Evolutionary conservation across 495 filamentous ascomycete genomes (phyloP).

Genomic region (Penicillium egyptiacum): DNA sequence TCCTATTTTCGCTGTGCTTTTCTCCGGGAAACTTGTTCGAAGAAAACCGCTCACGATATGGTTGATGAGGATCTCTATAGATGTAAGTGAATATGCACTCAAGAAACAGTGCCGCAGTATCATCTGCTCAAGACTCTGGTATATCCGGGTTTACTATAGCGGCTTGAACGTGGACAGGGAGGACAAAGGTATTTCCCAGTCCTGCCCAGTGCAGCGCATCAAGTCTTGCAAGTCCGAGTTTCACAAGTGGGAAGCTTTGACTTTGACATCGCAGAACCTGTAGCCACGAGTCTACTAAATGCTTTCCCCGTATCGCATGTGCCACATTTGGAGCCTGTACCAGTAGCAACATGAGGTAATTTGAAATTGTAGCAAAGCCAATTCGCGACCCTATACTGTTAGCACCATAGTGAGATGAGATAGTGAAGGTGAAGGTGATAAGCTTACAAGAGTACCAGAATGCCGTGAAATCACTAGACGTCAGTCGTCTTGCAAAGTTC

Average conservation of each 20-base stretch:
- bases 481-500: conserved; percentile 32
- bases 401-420: not conserved
- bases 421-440: not conserved
- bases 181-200: conserved; percentile 26
- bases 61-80: not conserved
- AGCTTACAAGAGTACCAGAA: conserved; percentile 44
- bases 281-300: conserved; percentile 37
- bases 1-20: conserved; percentile 4
- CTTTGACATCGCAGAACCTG: conserved; percentile 34
- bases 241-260: conserved; percentile 33
- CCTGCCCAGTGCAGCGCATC: conserved; percentile 35
- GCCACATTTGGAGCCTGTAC: conserved; percentile 37
- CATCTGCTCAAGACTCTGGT: not conserved
- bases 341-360: conserved; percentile 37
- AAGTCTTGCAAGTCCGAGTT: conserved; percentile 33
- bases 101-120: not conserved
- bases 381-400: conserved; percentile 35
- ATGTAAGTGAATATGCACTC: not conserved
- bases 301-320: conserved; percentile 31
- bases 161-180: conserved; percentile 33
- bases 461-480: conserved; percentile 31
- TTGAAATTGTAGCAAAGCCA: conserved; percentile 39
- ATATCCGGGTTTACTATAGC: conserved; percentile 12
- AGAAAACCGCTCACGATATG: not conserved
- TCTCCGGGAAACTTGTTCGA: not conserved